Evolutionary conservation across 2,329 filamentous ascomycete species (phyloP).

Genomic region (Aspergillus sp.): DNA sequence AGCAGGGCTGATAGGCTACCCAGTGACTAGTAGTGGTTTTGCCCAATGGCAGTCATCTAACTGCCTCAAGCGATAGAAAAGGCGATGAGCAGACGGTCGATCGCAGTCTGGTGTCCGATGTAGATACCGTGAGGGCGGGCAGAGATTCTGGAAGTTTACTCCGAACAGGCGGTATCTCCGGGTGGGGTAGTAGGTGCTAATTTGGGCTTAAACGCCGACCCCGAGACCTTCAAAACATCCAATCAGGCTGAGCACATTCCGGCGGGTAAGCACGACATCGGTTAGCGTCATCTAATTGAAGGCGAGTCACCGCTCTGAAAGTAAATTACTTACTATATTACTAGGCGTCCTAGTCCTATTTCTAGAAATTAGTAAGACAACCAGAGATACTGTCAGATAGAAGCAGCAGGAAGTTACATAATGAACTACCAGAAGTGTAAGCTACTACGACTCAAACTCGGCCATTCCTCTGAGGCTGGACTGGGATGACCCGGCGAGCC

Average conservation of each 20-base stretch:
- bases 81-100: background rate
- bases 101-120: background rate
- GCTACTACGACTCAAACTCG: too few species aligned
- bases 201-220: background rate
- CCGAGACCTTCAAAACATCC: background rate
- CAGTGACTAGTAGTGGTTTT: background rate
- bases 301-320: background rate
- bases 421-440: too few species aligned
- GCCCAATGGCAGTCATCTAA: background rate
- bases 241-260: background rate
- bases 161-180: background rate
- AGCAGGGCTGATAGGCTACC: background rate
- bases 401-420: too few species aligned
- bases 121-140: background rate
- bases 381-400: background rate
- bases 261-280: background rate
- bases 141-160: slow-evolving; percentile 4
- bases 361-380: background rate
- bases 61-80: background rate
- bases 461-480: too few species aligned
- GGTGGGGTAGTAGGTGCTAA: background rate
- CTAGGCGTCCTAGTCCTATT: background rate
- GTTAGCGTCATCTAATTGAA: background rate
- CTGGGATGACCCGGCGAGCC: too few species aligned
- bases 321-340: background rate